phyloP scores from a whole-genome alignment of 2,329 filamentous ascomycete genomes.

The Aschersonia sp. region DNA sequence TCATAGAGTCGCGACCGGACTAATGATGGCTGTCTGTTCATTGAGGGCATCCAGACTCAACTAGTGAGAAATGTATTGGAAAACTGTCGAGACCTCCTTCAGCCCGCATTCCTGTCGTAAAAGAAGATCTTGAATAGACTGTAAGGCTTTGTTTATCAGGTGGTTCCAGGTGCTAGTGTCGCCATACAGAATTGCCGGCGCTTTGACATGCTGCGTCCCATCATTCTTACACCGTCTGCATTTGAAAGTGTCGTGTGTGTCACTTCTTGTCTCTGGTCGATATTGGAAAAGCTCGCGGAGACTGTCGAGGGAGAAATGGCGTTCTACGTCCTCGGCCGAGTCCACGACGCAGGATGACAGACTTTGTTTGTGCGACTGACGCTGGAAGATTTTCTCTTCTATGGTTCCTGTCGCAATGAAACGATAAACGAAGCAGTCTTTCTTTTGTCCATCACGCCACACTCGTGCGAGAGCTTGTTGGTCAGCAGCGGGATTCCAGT shows the following conservation, averaged over 20 bases:
- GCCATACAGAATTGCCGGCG: slow-evolving; percentile 88
- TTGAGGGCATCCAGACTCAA: background rate
- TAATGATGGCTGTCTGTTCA: too few relatives aligned
- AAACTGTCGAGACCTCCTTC: slow-evolving; percentile 78
- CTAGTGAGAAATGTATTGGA: slow-evolving; percentile 89
- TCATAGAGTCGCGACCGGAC: too few relatives aligned
- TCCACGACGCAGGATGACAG: slow-evolving; percentile 94
- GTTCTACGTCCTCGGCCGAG: slow-evolving; percentile 89
- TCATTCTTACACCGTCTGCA: slow-evolving; percentile 88
- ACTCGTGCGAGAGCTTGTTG: slow-evolving; percentile 94
- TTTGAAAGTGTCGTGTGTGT: slow-evolving; percentile 98
- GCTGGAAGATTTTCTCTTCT: slow-evolving; percentile 98
- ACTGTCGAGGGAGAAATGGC: slow-evolving; percentile 86
- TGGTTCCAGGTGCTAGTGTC: slow-evolving; percentile 99
- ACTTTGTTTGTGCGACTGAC: slow-evolving; percentile 95
- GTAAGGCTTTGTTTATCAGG: slow-evolving; percentile 69
- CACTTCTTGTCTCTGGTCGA: slow-evolving; percentile 66
- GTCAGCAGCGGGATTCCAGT: slow-evolving; percentile 96
- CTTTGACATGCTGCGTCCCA: slow-evolving; percentile 76
- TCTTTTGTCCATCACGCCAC: slow-evolving; percentile 98
- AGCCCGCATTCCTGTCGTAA: slow-evolving; percentile 73
- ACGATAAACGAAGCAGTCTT: slow-evolving; percentile 98
- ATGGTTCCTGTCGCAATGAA: slow-evolving; percentile 98
- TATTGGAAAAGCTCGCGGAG: slow-evolving; percentile 92
- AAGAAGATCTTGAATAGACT: slow-evolving; percentile 78